Conservation (phyloP, 768 basidiomycete species). For the Termitomyces sp. region DNA sequence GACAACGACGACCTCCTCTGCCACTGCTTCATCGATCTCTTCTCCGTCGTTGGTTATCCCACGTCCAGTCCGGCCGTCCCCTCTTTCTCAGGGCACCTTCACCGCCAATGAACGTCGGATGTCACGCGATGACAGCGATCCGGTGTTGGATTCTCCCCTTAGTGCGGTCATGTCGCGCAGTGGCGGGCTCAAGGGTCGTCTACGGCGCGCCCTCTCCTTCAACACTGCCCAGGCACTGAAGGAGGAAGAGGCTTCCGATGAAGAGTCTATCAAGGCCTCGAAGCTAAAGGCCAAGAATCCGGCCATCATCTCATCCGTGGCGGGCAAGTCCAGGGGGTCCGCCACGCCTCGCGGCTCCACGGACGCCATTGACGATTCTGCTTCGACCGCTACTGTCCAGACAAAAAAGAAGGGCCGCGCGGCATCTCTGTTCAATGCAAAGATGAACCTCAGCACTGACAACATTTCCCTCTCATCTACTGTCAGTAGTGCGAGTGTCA, state of each 20-base stretch:
- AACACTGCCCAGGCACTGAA: constrained; percentile 52
- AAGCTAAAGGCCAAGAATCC: constrained; percentile 29
- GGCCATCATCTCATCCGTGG: constrained; percentile 22
- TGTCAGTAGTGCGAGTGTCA: constrained; percentile 90
- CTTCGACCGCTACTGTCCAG: constrained; percentile 38
- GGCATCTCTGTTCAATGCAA: constrained; percentile 79
- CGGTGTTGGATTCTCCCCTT: constrained; percentile 43
- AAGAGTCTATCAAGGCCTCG: constrained; percentile 33
- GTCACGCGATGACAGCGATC: constrained; percentile 72
- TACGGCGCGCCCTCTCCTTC: constrained; percentile 69
- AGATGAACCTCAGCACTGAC: constrained; percentile 83
- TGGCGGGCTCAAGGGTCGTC: constrained; percentile 70
- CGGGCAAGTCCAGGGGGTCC: constrained; percentile 15
- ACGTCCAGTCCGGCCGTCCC: constrained; percentile 52
- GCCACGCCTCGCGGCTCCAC: constrained; percentile 19
- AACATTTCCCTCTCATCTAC: constrained; percentile 95
- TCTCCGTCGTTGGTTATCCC: constrained; percentile 25
- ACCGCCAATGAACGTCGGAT: constrained; percentile 67
- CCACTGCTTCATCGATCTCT: constrained; percentile 25
- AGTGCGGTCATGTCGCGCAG: constrained; percentile 39
- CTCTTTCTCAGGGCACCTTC: constrained; percentile 61
- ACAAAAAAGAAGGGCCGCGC: constrained; percentile 71
- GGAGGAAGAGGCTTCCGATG: constrained; percentile 48
- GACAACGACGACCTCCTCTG: constrained; percentile 27
- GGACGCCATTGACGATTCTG: constrained; percentile 32